Evolutionary conservation across 139 green algal genomes (phyloP).

Genomic region (Coelastrella sp.): DNA sequence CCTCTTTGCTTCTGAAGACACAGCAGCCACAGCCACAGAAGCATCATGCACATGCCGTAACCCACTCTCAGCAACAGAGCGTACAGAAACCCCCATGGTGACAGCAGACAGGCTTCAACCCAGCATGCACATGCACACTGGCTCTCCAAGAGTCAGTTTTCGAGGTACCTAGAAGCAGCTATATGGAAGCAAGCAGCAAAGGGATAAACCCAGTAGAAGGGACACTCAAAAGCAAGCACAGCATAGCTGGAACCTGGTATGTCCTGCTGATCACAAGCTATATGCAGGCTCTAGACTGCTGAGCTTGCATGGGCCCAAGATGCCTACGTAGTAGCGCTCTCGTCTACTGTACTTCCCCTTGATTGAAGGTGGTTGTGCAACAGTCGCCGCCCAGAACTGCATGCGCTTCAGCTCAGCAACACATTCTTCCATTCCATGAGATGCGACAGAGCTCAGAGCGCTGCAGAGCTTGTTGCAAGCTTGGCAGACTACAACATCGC

Average conservation of each 20-base stretch:
- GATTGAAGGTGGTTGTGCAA: conserved; percentile 14
- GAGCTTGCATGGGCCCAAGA: not conserved
- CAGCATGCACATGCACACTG: too few relatives aligned
- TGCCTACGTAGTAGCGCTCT: not conserved
- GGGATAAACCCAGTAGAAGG: too few relatives aligned
- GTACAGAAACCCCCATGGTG: too few relatives aligned
- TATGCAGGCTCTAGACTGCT: not conserved
- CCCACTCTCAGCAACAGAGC: too few relatives aligned
- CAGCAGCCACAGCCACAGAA: too few relatives aligned
- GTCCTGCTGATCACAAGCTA: not conserved
- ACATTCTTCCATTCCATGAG: not conserved
- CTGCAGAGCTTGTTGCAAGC: conserved; percentile 32
- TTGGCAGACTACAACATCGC: not conserved
- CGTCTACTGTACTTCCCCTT: conserved; percentile 13
- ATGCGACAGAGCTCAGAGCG: conserved; percentile 1
- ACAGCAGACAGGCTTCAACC: too few relatives aligned
- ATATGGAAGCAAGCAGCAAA: too few relatives aligned
- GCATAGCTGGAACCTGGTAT: not conserved
- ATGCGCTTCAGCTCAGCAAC: conserved; percentile 36
- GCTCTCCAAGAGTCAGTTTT: too few relatives aligned
- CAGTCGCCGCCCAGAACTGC: conserved; percentile 3
- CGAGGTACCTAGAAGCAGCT: too few relatives aligned
- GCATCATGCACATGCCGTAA: too few relatives aligned
- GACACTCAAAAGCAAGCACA: not conserved
- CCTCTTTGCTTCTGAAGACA: too few relatives aligned